phyloP scores from a whole-genome alignment of 2,329 filamentous ascomycete species.

The Fusarium nematophilum region DNA sequence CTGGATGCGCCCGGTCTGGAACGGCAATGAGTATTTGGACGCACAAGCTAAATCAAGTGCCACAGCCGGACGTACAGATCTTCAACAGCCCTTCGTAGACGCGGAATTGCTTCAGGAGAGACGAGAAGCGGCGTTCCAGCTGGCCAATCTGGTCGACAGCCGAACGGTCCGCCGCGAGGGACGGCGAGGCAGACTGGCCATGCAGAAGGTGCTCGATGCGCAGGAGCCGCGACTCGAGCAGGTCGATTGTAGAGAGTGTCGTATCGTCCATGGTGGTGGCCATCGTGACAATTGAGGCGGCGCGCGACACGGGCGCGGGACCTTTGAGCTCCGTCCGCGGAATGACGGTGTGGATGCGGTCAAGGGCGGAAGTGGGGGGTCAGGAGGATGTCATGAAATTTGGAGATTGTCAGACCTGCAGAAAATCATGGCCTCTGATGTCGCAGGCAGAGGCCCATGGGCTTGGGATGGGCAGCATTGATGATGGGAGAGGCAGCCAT shows the following conservation, averaged over 20 bases:
- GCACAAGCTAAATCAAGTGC: background rate
- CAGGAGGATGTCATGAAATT: conserved; percentile 41
- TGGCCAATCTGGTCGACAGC: conserved; percentile 59
- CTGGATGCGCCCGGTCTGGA: conserved; percentile 64
- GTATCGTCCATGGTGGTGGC: conserved; percentile 61
- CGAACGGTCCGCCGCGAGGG: conserved; percentile 52
- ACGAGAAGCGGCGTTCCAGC: conserved; percentile 65
- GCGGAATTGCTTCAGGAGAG: conserved; percentile 61
- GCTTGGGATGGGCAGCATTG: background rate
- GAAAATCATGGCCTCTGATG: conserved; percentile 26
- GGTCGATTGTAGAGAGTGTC: conserved; percentile 64
- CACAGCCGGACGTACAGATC: conserved; percentile 62
- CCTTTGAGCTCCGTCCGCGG: conserved; percentile 7
- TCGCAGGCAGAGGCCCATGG: conserved; percentile 2
- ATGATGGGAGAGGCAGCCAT: background rate
- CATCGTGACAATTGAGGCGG: conserved; percentile 41
- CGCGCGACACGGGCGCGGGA: background rate
- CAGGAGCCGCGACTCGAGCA: conserved; percentile 68
- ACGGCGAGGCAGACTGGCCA: conserved; percentile 54
- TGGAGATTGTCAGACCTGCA: conserved; percentile 32
- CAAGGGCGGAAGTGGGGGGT: conserved; percentile 40
- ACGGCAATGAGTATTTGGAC: background rate
- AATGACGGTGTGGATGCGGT: conserved; percentile 32
- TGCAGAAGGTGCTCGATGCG: conserved; percentile 70
- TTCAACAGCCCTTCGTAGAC: conserved; percentile 70